Evolutionary conservation across 73 alveolate genomes (phyloP).

Genomic region (Effrenium voratum): DNA sequence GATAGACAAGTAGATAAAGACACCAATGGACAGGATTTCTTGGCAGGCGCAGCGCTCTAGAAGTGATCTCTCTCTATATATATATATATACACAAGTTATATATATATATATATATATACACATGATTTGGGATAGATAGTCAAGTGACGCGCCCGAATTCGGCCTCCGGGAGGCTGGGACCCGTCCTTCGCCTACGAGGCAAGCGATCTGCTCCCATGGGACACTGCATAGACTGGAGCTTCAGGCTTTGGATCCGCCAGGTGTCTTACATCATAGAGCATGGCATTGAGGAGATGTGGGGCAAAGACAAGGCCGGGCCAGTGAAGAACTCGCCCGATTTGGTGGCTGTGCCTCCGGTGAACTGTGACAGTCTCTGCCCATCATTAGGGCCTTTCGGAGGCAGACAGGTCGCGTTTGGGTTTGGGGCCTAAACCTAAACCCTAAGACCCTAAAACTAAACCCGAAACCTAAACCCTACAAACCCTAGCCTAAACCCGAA

Average conservation of each 20-base stretch:
- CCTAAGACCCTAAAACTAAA: not conserved
- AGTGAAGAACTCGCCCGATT: not conserved
- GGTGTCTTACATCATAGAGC: conserved; percentile 88
- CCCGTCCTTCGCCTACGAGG: conserved; percentile 89
- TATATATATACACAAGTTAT: too few species aligned
- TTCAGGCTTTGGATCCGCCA: not conserved
- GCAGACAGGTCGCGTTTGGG: too few species aligned
- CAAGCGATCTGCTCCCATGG: not conserved
- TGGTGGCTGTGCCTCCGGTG: not conserved
- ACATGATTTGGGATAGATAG: too few species aligned
- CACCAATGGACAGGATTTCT: too few species aligned
- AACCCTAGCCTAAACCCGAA: not conserved
- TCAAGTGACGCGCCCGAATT: too few species aligned
- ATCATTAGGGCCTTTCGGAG: too few species aligned
- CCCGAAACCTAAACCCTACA: not conserved
- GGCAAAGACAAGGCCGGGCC: conserved; percentile 82
- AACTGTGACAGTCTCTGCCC: too few species aligned
- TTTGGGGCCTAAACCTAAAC: too few species aligned
- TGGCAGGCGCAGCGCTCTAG: too few species aligned
- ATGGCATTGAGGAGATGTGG: conserved; percentile 93
- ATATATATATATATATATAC: too few species aligned
- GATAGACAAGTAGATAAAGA: too few species aligned
- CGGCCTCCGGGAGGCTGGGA: conserved; percentile 40
- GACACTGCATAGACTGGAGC: not conserved
- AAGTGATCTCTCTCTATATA: too few species aligned